These are phyloP conservation scores for Salvia miltiorrhiza DNA, from an alignment of 257 asterid genomes.

Conservation along the genomic window DNA sequence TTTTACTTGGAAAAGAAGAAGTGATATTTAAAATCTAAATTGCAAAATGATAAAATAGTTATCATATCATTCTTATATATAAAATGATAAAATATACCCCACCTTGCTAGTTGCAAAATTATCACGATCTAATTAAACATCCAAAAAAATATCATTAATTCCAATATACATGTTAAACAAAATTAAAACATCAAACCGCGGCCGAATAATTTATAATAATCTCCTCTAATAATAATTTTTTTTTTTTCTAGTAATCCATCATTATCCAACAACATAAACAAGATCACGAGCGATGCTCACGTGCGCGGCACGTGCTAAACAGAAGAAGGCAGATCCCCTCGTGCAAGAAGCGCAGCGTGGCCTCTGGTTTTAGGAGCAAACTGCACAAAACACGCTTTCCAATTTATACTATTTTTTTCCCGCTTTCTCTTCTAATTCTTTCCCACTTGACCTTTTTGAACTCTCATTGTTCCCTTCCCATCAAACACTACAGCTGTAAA, in stretches of 20 bases:
- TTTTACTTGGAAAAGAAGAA: too few relatives aligned
- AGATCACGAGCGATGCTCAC: background rate
- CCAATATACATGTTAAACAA: too few relatives aligned
- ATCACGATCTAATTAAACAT: too few relatives aligned
- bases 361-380: background rate
- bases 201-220: too few relatives aligned
- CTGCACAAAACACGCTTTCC: background rate
- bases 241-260: background rate
- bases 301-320: slow-evolving; percentile 18
- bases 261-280: background rate
- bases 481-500: slow-evolving; percentile 44
- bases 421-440: background rate
- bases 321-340: slow-evolving; percentile 22
- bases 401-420: background rate
- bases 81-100: too few relatives aligned
- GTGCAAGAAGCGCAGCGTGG: slow-evolving; percentile 34
- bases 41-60: too few relatives aligned
- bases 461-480: slow-evolving; percentile 31
- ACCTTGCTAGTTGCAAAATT: too few relatives aligned
- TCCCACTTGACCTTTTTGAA: slow-evolving; percentile 26
- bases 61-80: too few relatives aligned
- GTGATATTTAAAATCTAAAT: too few relatives aligned
- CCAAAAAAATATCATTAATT: too few relatives aligned
- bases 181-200: too few relatives aligned
- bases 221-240: too few relatives aligned